A percentile compares a stretch with the other conserved stretches of the same genome.
phyloP scores from a whole-genome alignment of 2,329 filamentous ascomycete species.

The Neonectria coccinea region DNA sequence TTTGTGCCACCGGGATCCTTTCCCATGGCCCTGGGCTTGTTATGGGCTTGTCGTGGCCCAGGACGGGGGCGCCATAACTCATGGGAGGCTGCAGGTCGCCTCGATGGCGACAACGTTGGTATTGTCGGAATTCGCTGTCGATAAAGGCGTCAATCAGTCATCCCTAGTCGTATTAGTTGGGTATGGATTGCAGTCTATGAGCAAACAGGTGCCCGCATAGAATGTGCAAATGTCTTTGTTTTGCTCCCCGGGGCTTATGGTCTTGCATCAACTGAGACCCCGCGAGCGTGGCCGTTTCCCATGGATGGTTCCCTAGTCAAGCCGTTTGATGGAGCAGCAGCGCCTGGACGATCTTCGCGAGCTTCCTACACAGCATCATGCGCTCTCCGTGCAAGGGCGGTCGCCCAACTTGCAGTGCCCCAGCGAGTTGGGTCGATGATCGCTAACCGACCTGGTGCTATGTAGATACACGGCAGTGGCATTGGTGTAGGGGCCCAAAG shows the following conservation, averaged over 20 bases:
- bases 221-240: background rate
- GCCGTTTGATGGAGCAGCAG: constrained; percentile 15
- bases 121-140: background rate
- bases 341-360: background rate
- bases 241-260: background rate
- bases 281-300: background rate
- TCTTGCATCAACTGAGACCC: background rate
- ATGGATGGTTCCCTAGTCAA: constrained; percentile 20
- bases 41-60: constrained; percentile 6
- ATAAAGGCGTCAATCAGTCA: background rate
- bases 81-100: constrained; percentile 10
- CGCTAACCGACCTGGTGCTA: no score
- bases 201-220: background rate
- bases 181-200: background rate
- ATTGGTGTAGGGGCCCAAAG: background rate
- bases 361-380: constrained; percentile 9
- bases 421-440: no score
- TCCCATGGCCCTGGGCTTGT: constrained; percentile 22
- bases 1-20: constrained; percentile 24
- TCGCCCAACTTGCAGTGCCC: constrained; percentile 8
- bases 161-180: background rate
- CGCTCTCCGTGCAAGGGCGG: constrained; percentile 20
- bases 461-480: background rate
- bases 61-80: constrained; percentile 13
- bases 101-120: constrained; percentile 7